Evolutionary conservation across 2,329 filamentous ascomycete species (phyloP).

Genomic region (Lecanicillium sp.): DNA sequence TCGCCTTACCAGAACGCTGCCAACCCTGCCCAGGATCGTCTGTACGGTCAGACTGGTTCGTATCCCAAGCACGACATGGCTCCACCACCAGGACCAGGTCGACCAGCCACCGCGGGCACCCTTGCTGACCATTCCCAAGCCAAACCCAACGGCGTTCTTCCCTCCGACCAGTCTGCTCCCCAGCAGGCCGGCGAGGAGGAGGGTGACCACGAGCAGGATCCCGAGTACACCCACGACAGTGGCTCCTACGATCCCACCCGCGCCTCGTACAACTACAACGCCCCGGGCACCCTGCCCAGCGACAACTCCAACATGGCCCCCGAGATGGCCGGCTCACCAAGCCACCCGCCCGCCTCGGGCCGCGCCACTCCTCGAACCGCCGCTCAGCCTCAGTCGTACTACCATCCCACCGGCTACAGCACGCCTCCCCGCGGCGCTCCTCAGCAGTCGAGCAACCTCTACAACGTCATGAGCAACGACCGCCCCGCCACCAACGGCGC

Average conservation of each 20-base stretch:
- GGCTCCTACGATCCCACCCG: slow-evolving; percentile 68
- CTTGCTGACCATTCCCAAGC: slow-evolving; percentile 58
- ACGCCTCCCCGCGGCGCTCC: slow-evolving; percentile 72
- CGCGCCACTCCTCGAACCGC: slow-evolving; percentile 81
- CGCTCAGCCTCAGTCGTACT: slow-evolving; percentile 65
- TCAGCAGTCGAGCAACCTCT: slow-evolving; percentile 69
- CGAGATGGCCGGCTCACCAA: slow-evolving; percentile 77
- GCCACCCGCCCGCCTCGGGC: slow-evolving; percentile 72
- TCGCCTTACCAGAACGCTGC: slow-evolving; percentile 63
- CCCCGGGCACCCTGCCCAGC: slow-evolving; percentile 58
- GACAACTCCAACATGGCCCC: slow-evolving; percentile 70
- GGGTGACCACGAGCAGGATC: slow-evolving; percentile 67
- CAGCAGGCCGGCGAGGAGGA: slow-evolving; percentile 58
- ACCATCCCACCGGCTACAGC: slow-evolving; percentile 65
- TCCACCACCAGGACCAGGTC: slow-evolving; percentile 62
- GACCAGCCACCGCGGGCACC: slow-evolving; percentile 51
- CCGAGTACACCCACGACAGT: slow-evolving; percentile 83
- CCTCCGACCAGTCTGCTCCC: slow-evolving; percentile 42
- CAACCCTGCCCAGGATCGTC: slow-evolving; percentile 53
- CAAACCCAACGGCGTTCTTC: slow-evolving; percentile 63
- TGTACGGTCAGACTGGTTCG: slow-evolving; percentile 60
- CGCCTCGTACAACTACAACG: slow-evolving; percentile 71
- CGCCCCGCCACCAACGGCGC: slow-evolving; percentile 62
- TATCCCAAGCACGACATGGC: slow-evolving; percentile 88
- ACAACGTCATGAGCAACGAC: slow-evolving; percentile 83